Conservation (phyloP, 495 filamentous ascomycete species). For the Sabuloglossum arenarium region DNA sequence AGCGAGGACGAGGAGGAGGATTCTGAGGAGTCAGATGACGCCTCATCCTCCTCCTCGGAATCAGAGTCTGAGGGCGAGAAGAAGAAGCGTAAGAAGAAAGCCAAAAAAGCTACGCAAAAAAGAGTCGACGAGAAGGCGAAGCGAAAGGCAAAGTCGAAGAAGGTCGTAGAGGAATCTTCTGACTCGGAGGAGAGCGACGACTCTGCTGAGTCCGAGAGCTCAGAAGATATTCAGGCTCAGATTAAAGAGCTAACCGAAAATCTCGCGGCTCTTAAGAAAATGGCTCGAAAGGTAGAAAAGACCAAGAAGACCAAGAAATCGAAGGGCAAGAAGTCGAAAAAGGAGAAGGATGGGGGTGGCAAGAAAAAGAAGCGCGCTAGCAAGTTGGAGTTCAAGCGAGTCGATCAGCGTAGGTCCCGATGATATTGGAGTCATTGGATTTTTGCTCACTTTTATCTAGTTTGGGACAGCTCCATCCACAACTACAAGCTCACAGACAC, state of each 20-base stretch:
- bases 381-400: slow-evolving; percentile 64
- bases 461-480: slow-evolving; percentile 61
- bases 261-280: slow-evolving; percentile 7
- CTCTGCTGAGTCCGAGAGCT: slow-evolving; percentile 9
- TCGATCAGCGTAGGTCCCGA: slow-evolving; percentile 43
- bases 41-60: slow-evolving; percentile 7
- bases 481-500: slow-evolving; percentile 72
- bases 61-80: slow-evolving; percentile 15
- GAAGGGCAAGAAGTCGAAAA: slow-evolving; percentile 20
- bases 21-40: not conserved
- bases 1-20: slow-evolving; percentile 19
- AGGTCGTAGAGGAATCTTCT: slow-evolving; percentile 10
- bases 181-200: slow-evolving; percentile 7
- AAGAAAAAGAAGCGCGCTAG: slow-evolving; percentile 22
- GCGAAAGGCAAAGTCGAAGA: slow-evolving; percentile 15
- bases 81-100: slow-evolving; percentile 22
- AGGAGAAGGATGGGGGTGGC: slow-evolving; percentile 23
- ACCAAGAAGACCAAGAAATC: slow-evolving; percentile 21
- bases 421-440: not conserved
- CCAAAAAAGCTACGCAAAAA: slow-evolving; percentile 13
- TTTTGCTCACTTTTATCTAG: slow-evolving; percentile 11
- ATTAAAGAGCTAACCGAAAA: slow-evolving; percentile 8
- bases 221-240: slow-evolving; percentile 7
- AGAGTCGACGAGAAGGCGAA: slow-evolving; percentile 17
- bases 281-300: slow-evolving; percentile 13